phyloP scores from a whole-genome alignment of 31 red algal genomes.

The Porphyra umbilicalis region DNA sequence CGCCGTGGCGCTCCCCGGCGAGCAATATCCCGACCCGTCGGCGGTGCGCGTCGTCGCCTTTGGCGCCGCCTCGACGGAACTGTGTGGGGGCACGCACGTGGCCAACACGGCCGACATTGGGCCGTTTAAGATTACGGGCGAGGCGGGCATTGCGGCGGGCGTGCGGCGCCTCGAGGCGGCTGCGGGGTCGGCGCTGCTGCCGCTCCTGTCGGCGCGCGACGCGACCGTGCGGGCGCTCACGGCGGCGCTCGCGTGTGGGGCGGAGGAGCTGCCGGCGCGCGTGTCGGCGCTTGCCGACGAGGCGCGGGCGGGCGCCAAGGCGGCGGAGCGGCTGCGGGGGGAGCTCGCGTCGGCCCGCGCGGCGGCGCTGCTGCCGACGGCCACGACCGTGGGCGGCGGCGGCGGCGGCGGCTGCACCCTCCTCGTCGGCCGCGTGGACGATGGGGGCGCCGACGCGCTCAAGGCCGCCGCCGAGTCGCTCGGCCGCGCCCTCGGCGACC shows the following conservation, averaged over 20 bases:
- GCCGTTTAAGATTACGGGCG: conserved; percentile 78
- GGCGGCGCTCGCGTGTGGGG: conserved; percentile 33
- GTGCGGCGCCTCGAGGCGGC: conserved; percentile 93
- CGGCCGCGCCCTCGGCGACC: conserved; percentile 24
- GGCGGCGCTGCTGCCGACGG: conserved; percentile 16
- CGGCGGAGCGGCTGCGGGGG: conserved; percentile 33
- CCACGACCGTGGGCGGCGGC: not conserved
- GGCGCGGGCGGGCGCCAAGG: conserved; percentile 46
- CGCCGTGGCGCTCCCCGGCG: conserved; percentile 92
- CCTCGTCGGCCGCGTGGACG: not conserved
- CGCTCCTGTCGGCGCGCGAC: conserved; percentile 62
- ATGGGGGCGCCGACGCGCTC: conserved; percentile 2
- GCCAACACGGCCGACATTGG: conserved; percentile 87
- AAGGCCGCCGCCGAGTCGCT: conserved; percentile 52
- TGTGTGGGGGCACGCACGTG: conserved; percentile 98
- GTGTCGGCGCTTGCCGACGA: conserved; percentile 63
- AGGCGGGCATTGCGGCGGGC: conserved; percentile 78
- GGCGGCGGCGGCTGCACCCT: not conserved
- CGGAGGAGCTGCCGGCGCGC: conserved; percentile 57
- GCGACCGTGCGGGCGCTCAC: conserved; percentile 45
- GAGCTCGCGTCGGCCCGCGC: conserved; percentile 36
- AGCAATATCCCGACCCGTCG: conserved; percentile 68
- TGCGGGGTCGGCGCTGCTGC: conserved; percentile 64
- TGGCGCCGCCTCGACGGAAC: conserved; percentile 84
- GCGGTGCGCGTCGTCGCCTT: conserved; percentile 93